Percentiles rank a stretch among this genome's conserved stretches.
phyloP scores from a whole-genome alignment of 1,284 basidiomycete genomes.

The Coniophora puteana region DNA sequence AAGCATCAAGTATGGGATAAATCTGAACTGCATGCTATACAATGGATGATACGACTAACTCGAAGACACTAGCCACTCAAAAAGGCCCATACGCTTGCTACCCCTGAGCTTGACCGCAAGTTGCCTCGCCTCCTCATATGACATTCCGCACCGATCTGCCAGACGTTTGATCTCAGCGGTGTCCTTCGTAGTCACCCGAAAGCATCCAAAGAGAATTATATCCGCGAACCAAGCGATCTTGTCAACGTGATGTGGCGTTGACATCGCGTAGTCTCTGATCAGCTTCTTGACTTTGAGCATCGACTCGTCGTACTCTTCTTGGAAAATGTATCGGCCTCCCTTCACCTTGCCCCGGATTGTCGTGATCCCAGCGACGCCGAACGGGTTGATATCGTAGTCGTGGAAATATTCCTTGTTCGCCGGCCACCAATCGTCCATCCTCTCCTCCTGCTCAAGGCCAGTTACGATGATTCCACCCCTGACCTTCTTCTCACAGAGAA shows the following conservation, averaged over 20 bases:
- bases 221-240: not conserved
- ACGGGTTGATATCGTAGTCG: not conserved
- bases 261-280: not conserved
- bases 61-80: too few species aligned
- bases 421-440: constrained; percentile 28
- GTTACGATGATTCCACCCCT: constrained; percentile 24
- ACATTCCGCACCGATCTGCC: not conserved
- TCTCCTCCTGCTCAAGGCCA: constrained; percentile 18
- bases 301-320: not conserved
- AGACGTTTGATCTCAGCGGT: not conserved
- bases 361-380: not conserved
- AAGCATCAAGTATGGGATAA: too few species aligned
- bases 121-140: not conserved
- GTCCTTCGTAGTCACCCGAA: not conserved
- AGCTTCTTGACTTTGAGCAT: not conserved
- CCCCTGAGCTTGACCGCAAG: not conserved
- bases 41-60: too few species aligned
- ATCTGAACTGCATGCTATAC: too few species aligned
- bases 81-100: too few species aligned
- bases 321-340: not conserved
- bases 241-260: not conserved
- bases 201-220: not conserved
- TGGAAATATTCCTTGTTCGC: not conserved
- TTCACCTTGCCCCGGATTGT: not conserved
- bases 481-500: constrained; percentile 21